Evolutionary conservation across 2,329 filamentous ascomycete species (phyloP).

Genomic region (Xylariaceae sp.): DNA sequence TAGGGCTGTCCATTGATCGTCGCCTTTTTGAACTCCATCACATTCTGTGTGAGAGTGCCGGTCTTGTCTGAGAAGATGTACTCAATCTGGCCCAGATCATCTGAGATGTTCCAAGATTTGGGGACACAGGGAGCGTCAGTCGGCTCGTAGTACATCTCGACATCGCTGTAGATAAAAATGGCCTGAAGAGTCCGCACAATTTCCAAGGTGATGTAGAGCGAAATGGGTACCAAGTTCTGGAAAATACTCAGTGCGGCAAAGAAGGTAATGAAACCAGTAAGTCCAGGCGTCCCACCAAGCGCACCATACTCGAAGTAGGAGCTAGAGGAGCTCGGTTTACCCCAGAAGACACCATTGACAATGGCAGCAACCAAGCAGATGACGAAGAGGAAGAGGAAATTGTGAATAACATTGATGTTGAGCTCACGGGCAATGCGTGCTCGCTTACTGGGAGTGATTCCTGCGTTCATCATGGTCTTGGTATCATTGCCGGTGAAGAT

Average conservation of each 20-base stretch:
- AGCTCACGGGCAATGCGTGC: constrained; percentile 86
- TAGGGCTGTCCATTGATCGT: constrained; percentile 96
- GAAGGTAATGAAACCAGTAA: constrained; percentile 94
- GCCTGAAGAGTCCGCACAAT: constrained; percentile 91
- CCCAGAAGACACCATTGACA: constrained; percentile 80
- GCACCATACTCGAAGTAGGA: constrained; percentile 82
- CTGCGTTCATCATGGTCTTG: constrained; percentile 99
- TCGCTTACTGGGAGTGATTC: constrained; percentile 90
- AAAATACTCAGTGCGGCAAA: constrained; percentile 93
- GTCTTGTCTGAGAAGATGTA: constrained; percentile 99
- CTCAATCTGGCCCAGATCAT: constrained; percentile 95
- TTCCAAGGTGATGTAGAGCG: constrained; percentile 94
- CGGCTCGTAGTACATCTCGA: constrained; percentile 94
- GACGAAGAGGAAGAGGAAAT: constrained; percentile 81
- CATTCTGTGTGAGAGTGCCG: constrained; percentile 83
- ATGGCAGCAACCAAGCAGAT: constrained; percentile 88
- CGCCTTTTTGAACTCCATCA: constrained; percentile 99
- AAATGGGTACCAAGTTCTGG: constrained; percentile 98
- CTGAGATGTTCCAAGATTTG: constrained; percentile 98
- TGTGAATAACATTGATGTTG: constrained; percentile 97
- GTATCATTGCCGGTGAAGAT: constrained; percentile 94
- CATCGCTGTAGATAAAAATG: constrained; percentile 95
- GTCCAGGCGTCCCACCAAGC: constrained; percentile 66
- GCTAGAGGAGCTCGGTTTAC: constrained; percentile 67
- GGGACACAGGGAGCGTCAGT: constrained; percentile 94